Evolutionary conservation across 768 basidiomycete genomes (phyloP).

Genomic region (Astraeus odoratus): DNA sequence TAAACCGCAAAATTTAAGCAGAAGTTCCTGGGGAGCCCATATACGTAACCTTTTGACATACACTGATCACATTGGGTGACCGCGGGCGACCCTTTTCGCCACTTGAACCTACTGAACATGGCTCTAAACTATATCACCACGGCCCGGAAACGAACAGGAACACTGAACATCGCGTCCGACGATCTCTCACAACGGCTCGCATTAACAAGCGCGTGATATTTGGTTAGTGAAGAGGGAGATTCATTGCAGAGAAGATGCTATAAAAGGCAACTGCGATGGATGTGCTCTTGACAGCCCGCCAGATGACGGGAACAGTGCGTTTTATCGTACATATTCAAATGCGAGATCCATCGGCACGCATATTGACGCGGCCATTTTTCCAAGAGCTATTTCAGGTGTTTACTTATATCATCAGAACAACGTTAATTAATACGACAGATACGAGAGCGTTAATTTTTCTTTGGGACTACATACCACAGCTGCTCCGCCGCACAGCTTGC

Average conservation of each 20-base stretch:
- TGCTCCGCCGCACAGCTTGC: neutral
- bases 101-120: conserved; percentile 1
- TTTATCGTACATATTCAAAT: too few relatives aligned
- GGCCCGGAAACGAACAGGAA: neutral
- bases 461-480: neutral
- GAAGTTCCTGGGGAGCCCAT: neutral
- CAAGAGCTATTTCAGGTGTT: neutral
- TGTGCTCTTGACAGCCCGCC: neutral
- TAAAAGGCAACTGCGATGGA: neutral
- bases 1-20: too few relatives aligned
- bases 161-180: neutral
- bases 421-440: neutral
- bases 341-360: conserved; percentile 1
- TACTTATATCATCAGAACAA: neutral
- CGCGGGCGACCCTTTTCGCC: neutral
- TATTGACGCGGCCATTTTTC: neutral
- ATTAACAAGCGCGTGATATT: neutral
- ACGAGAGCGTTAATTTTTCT: neutral
- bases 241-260: neutral
- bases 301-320: neutral
- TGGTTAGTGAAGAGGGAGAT: neutral
- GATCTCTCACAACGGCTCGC: neutral
- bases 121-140: neutral
- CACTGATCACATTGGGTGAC: neutral
- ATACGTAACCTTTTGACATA: conserved; percentile 1